Percentiles rank a stretch among this genome's conserved stretches.
phyloP scores from a whole-genome alignment of 768 basidiomycete genomes.

The Dendrothele bispora region DNA sequence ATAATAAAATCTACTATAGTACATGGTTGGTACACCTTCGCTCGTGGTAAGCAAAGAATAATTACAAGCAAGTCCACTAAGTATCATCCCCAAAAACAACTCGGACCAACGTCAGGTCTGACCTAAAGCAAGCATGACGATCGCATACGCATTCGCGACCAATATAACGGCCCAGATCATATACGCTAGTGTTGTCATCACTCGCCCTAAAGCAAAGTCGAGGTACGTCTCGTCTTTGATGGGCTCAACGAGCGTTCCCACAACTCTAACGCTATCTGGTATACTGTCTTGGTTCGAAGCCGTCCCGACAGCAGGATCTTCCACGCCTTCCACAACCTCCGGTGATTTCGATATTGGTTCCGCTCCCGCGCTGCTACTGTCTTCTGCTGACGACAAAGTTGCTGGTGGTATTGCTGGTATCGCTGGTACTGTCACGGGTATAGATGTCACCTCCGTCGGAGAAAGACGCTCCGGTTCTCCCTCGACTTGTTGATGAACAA shows the following conservation, averaged over 20 bases:
- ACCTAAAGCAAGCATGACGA: constrained; percentile 41
- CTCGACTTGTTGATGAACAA: too few species aligned
- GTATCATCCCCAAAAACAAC: neutral
- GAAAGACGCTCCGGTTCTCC: too few species aligned
- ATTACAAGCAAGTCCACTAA: neutral
- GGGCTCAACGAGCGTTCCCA: constrained; percentile 10
- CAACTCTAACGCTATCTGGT: neutral
- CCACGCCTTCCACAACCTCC: neutral
- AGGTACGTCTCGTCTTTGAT: constrained; percentile 19
- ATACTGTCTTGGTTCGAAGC: too few species aligned
- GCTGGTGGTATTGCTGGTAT: too few species aligned
- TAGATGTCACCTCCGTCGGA: too few species aligned
- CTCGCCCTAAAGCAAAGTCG: constrained; percentile 40
- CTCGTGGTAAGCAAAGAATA: too few species aligned
- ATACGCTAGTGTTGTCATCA: constrained; percentile 43
- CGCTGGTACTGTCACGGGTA: too few species aligned
- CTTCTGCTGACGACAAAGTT: neutral
- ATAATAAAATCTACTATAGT: too few species aligned
- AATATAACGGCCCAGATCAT: constrained; percentile 45
- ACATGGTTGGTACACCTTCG: too few species aligned
- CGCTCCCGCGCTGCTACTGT: neutral
- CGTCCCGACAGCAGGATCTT: too few species aligned
- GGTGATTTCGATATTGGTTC: neutral
- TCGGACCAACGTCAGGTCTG: constrained; percentile 3
- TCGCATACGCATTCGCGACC: constrained; percentile 54